Evolutionary conservation across 371 early-diverging fungal genomes (phyloP).

Genomic region (Rozella allomycis): DNA sequence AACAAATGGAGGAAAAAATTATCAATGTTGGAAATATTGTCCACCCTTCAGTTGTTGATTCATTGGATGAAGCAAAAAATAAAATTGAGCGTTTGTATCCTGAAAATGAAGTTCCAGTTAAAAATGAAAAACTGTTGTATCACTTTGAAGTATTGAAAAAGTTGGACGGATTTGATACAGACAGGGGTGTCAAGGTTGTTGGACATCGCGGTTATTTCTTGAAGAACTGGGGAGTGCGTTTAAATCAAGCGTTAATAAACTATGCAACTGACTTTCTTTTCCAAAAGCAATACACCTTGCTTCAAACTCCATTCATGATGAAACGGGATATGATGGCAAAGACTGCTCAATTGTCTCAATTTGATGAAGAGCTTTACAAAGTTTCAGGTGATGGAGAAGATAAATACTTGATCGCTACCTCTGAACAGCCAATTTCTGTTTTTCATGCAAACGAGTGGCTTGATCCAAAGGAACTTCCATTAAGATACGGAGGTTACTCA

Average conservation of each 20-base stretch:
- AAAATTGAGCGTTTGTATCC: constrained; percentile 44
- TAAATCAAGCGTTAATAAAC: constrained; percentile 85
- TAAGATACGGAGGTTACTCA: constrained; percentile 80
- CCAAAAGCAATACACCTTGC: constrained; percentile 67
- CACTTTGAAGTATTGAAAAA: constrained; percentile 85
- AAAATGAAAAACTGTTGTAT: constrained; percentile 44
- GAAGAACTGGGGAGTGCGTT: constrained; percentile 79
- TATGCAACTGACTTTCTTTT: constrained; percentile 93
- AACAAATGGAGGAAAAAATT: constrained; percentile 34
- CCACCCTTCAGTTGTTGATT: constrained; percentile 71
- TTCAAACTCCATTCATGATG: constrained; percentile 99
- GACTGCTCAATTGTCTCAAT: constrained; percentile 96
- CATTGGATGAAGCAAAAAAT: constrained; percentile 77
- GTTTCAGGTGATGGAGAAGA: constrained; percentile 51
- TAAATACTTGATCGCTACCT: constrained; percentile 97
- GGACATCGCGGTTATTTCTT: constrained; percentile 99
- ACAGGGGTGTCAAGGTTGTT: constrained; percentile 81
- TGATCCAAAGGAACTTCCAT: constrained; percentile 6
- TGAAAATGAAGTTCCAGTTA: constrained; percentile 32
- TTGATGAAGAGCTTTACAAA: constrained; percentile 98
- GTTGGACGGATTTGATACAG: constrained; percentile 79
- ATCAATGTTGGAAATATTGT: constrained; percentile 83
- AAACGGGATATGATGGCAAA: constrained; percentile 90
- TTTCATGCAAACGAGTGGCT: constrained; percentile 95
- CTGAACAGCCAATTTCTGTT: constrained; percentile 97